phyloP scores from a whole-genome alignment of 139 green algal genomes.

The Limnomonas spitsbergensis region DNA sequence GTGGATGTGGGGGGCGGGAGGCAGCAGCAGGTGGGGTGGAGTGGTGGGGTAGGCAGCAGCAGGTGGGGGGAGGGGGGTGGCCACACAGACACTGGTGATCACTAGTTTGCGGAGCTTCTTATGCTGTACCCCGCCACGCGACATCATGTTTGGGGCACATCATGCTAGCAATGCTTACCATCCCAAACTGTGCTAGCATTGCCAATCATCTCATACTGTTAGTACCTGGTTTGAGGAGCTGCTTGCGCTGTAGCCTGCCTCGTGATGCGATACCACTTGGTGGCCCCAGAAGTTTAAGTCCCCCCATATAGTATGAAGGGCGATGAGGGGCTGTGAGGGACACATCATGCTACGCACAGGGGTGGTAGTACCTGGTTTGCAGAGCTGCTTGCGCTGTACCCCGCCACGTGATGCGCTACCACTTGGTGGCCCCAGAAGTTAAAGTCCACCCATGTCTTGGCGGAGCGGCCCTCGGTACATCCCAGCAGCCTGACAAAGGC shows the following conservation, averaged over 20 bases:
- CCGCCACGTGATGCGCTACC: neutral
- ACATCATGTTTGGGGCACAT: no score
- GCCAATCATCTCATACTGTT: no score
- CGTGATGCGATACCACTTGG: neutral
- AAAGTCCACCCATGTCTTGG: constrained; percentile 11
- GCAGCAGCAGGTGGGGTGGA: no score
- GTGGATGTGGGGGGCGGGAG: no score
- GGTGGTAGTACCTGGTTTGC: constrained; percentile 1
- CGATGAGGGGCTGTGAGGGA: no score
- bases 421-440: constrained; percentile 11
- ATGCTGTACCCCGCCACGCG: neutral
- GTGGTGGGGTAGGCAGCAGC: no score
- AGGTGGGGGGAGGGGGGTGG: no score
- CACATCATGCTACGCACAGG: no score
- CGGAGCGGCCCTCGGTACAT: constrained; percentile 12
- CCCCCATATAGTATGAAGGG: no score
- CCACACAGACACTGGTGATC: no score
- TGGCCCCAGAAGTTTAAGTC: constrained; percentile 10
- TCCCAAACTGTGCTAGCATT: no score
- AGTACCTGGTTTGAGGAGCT: neutral
- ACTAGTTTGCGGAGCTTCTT: neutral
- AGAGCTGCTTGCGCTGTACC: neutral
- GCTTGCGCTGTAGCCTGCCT: neutral
- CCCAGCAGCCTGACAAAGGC: constrained; percentile 8
- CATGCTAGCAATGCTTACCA: no score